Percentiles rank a stretch among this genome's conserved stretches.
These are phyloP conservation scores for Wickerhamiella infanticola DNA, from an alignment of 1,139 yeast genomes.

Conservation along the genomic window DNA sequence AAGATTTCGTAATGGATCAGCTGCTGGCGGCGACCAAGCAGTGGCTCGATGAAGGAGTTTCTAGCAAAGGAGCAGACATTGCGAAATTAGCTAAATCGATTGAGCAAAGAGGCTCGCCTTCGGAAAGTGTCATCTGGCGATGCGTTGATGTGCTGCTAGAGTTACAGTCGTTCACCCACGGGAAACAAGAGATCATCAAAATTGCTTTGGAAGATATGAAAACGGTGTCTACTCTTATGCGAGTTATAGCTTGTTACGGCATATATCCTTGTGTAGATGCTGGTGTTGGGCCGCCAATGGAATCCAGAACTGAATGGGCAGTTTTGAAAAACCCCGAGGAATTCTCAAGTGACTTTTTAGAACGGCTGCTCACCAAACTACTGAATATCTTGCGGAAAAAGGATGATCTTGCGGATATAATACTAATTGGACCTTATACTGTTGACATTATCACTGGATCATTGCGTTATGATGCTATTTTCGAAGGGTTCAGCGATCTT, in stretches of 20 bases:
- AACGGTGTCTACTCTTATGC: constrained; percentile 47
- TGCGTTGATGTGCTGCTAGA: not conserved
- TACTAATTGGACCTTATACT: constrained; percentile 30
- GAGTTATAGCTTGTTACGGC: constrained; percentile 52
- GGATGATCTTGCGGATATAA: constrained; percentile 32
- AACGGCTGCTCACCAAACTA: constrained; percentile 30
- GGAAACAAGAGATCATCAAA: constrained; percentile 33
- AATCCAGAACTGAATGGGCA: constrained; percentile 1
- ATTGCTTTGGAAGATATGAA: constrained; percentile 78
- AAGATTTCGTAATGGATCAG: constrained; percentile 5
- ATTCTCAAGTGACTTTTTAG: not conserved
- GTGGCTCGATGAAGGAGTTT: constrained; percentile 3
- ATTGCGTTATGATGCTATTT: constrained; percentile 14
- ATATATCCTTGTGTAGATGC: constrained; percentile 46
- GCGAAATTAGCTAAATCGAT: not conserved
- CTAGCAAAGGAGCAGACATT: not conserved
- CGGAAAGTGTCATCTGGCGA: not conserved
- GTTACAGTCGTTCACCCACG: not conserved
- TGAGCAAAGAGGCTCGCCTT: not conserved
- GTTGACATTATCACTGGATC: constrained; percentile 50
- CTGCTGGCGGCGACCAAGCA: not conserved
- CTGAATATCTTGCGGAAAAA: constrained; percentile 45
- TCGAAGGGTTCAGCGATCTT: constrained; percentile 9
- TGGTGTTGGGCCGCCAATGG: not conserved
- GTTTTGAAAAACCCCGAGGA: constrained; percentile 24